Base-by-base conservation (phyloP, 768 basidiomycete species). In the Boletus bicolor region DNA sequence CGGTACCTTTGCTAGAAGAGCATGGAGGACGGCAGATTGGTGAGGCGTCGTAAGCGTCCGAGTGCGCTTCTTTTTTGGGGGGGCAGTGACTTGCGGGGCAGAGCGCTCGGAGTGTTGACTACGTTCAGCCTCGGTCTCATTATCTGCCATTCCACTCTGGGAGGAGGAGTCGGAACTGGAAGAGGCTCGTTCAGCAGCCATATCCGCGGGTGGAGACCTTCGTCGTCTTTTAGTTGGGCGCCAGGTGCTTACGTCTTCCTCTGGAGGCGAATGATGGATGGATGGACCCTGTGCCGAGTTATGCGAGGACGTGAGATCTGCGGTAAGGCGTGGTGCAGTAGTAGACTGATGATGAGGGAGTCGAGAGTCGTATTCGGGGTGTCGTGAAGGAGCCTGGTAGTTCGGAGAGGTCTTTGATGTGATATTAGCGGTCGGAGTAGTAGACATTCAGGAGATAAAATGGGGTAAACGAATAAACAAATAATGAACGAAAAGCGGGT, bases 21-120 rank as follows among this genome's bases (percentile, higher is more conserved):
- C 87, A 63, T 92, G 90, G 19, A 93, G 77, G n/a, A 91, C 91
- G 12, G 89, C 87, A 52, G 91, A 85, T 68, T 93, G 91, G 65
- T 93, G 89, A 8, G 91, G 89, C 9, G 91, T 93, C 39, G 91
- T 93, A 53, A 93, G 76, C 32, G 91, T 93, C 53, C 91, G 81
- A 65, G 90, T 91, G 72, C 89, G 89, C 79, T 90, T 90, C 58
- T 74, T 72, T 58, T 82, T 82, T 11, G 58, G 69, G 39, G 68
- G 69, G 28, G 68, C 66, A 19, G 76, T 49, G n/a, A 65, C 55
- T 4, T 72, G 71, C 1, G 41, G 46, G 17, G 72, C 67, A 54
- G 68, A 69, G 51, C 64, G 67, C 60, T 77, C 77, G 26, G 77
- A 70, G 34, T 69, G 73, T 36, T 77, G 76, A 45, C 73, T 76